These are phyloP conservation scores for Podochytrium sp. DNA, from an alignment of 192 early-diverging fungal genomes.

Conservation along the genomic window DNA sequence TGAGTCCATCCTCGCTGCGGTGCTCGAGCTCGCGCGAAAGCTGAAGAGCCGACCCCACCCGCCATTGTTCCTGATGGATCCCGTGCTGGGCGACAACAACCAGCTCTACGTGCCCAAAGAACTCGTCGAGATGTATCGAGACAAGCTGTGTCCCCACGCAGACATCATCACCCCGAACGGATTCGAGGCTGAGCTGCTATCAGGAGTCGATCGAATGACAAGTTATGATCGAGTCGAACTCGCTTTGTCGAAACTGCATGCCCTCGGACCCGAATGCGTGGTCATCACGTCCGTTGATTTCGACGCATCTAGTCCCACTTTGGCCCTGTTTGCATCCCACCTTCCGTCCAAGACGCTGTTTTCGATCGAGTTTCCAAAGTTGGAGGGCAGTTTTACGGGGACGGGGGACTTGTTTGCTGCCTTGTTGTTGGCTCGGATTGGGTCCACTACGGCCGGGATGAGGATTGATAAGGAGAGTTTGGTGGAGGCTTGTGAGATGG, in stretches of 20 bases:
- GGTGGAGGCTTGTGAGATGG: constrained; percentile 63
- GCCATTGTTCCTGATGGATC: not conserved
- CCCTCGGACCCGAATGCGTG: constrained; percentile 65
- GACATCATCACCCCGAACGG: constrained; percentile 88
- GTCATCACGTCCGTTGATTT: constrained; percentile 76
- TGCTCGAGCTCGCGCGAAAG: constrained; percentile 58
- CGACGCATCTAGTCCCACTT: not conserved
- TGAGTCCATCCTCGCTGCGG: constrained; percentile 60
- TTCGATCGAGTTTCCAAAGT: constrained; percentile 74
- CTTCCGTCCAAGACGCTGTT: constrained; percentile 46
- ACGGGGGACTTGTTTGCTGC: constrained; percentile 90
- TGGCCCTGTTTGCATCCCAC: constrained; percentile 54
- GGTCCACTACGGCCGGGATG: constrained; percentile 20
- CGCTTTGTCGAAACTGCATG: constrained; percentile 69
- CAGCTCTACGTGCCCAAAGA: constrained; percentile 80
- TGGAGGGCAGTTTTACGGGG: constrained; percentile 84
- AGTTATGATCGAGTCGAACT: constrained; percentile 52
- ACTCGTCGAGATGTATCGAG: constrained; percentile 77
- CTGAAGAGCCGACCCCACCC: constrained; percentile 42
- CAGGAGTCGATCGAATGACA: constrained; percentile 56
- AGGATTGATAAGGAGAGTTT: constrained; percentile 25
- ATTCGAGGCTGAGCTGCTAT: constrained; percentile 83
- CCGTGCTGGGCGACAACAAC: constrained; percentile 90
- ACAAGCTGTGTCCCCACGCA: constrained; percentile 69
- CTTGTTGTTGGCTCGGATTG: constrained; percentile 64